Evolutionary conservation across 345 rosid genomes (phyloP).

Genomic region (Citrus inodora): DNA sequence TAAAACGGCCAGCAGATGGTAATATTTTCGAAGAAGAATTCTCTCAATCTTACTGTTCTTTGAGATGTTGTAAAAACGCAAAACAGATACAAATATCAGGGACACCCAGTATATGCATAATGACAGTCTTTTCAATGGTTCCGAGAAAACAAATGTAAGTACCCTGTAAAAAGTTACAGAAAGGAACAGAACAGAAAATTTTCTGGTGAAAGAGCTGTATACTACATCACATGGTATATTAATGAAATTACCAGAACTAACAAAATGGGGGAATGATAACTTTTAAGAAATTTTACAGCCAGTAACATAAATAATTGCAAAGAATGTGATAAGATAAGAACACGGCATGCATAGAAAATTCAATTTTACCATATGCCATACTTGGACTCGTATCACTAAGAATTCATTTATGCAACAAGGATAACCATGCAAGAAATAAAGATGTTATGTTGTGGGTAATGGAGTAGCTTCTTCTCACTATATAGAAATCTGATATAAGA

Average conservation of each 20-base stretch:
- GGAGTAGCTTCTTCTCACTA: neutral
- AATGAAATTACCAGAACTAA: neutral
- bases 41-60: conserved; percentile 86
- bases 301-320: neutral
- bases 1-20: conserved; percentile 93
- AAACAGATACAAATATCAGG: conserved; percentile 66
- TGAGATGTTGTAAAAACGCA: conserved; percentile 73
- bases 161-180: conserved; percentile 48
- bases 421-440: neutral
- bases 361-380: neutral
- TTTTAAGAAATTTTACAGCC: neutral
- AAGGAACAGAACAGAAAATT: neutral
- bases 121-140: conserved; percentile 72
- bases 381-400: neutral
- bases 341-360: neutral
- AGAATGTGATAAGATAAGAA: neutral
- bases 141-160: conserved; percentile 63
- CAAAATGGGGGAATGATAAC: neutral
- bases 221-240: neutral
- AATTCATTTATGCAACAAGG: neutral
- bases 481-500: neutral
- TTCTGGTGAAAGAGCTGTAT: neutral
- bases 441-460: neutral
- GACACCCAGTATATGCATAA: conserved; percentile 76
- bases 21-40: conserved; percentile 94